Evolutionary conservation across 2,329 filamentous ascomycete species (phyloP), one percentile per base, ranked within the genome.

Genomic region (Diaporthe sp.): DNA sequence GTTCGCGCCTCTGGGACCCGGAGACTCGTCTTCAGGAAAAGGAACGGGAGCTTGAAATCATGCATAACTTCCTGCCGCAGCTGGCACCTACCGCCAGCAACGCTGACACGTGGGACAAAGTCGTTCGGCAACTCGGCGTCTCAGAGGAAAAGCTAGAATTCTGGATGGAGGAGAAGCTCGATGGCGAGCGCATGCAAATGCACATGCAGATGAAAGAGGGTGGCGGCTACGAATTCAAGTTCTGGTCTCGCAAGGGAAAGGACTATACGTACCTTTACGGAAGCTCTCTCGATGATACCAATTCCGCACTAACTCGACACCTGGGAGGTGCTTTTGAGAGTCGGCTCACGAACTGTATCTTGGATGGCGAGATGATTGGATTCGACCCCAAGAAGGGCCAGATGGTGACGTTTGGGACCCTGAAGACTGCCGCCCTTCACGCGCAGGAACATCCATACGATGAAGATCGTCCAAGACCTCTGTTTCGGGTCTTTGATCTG

Each of bases 331-430:
- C 95, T 0, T 98, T 99, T 81, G 87, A 92, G 2, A 86, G 91
- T 0, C 92, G 92, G 2, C 95, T 98, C 0, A 89, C 92, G 22
- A 98, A 94, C 80, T 89, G 98, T 77, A 98, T 99, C 67, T 88
- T 99, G 0, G 97, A 99, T 79, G 97, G 97, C 13, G 97, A 99
- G 82, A 99, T 99, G 97, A 95, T 99, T 74, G 98, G 96, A 0
- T 99, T 97, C 97, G 95, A 98, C 81, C 94, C 95, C 76, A 91
- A 93, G 58, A 88, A 94, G 67, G 94, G 98, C 84, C 93, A 93
- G 72, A 94, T 97, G 70, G 93, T 97, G 22, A 92, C 93, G 0
- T 99, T 99, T 82, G 97, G 97, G 10, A 97, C 95, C 0, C 88
- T 99, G 66, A 99, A 99, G 84, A 96, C 95, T 1, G 96, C 96